Evolutionary conservation across 305 asterid genomes (phyloP).

Genomic region (Nicotiana rustica): DNA sequence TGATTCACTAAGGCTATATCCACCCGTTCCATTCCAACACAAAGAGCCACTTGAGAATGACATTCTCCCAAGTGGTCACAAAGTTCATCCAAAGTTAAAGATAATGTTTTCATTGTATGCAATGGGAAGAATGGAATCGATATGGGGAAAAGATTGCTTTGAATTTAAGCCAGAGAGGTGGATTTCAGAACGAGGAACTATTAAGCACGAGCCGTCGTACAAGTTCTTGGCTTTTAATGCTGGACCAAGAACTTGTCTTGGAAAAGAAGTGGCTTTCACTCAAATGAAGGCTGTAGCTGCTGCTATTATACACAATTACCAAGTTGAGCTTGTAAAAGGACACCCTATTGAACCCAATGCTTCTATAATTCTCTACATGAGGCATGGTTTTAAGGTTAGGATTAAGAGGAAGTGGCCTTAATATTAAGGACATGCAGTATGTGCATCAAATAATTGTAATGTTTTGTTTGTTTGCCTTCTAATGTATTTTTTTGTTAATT

Average conservation of each 20-base stretch:
- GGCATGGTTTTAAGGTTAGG: slow-evolving; percentile 63
- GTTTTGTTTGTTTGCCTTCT: not conserved
- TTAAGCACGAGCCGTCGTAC: slow-evolving; percentile 69
- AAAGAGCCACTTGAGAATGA: slow-evolving; percentile 59
- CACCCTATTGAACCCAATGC: slow-evolving; percentile 57
- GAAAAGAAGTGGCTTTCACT: slow-evolving; percentile 48
- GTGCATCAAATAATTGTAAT: not conserved
- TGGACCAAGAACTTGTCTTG: slow-evolving; percentile 58
- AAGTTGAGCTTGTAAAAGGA: slow-evolving; percentile 48
- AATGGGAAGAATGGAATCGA: slow-evolving; percentile 40
- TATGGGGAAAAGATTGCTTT: slow-evolving; percentile 66
- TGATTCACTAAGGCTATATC: slow-evolving; percentile 69
- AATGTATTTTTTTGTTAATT: not conserved
- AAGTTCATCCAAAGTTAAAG: slow-evolving; percentile 60
- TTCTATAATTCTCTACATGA: slow-evolving; percentile 68
- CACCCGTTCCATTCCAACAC: slow-evolving; percentile 81
- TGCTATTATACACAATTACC: slow-evolving; percentile 42
- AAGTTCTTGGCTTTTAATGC: slow-evolving; percentile 79
- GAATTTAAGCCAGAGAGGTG: slow-evolving; percentile 76
- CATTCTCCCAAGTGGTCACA: slow-evolving; percentile 67
- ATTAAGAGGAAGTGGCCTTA: slow-evolving; percentile 45
- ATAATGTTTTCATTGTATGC: slow-evolving; percentile 54
- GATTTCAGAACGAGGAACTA: slow-evolving; percentile 58
- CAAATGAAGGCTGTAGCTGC: slow-evolving; percentile 48
- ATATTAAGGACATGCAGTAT: not conserved